Conservation (phyloP, 768 basidiomycete genomes). For the Tulasnella sp. region DNA sequence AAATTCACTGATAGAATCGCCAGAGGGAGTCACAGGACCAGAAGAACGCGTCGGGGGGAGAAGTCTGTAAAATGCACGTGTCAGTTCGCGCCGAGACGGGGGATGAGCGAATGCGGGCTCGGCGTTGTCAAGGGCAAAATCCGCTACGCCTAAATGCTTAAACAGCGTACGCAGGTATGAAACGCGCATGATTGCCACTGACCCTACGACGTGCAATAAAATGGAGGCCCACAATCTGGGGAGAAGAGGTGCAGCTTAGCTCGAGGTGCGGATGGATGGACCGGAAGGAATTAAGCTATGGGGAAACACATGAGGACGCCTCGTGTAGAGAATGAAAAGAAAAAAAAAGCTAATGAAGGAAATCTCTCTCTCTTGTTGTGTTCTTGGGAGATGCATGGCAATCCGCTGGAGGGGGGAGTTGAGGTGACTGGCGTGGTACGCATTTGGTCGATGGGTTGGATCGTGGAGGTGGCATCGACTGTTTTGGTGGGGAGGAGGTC, state of each 20-base stretch:
- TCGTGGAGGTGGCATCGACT: not conserved
- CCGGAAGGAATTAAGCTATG: not conserved
- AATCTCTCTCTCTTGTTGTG: no score
- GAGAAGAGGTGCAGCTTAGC: not conserved
- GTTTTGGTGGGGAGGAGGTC: not conserved
- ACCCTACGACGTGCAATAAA: not conserved
- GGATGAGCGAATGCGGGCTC: no score
- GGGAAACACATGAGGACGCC: not conserved
- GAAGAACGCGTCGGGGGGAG: no score
- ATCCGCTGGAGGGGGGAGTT: not conserved
- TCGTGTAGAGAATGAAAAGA: not conserved
- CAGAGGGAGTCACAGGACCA: no score
- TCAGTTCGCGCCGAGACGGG: no score
- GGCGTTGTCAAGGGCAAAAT: not conserved
- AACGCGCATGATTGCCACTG: not conserved
- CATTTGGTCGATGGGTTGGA: not conserved
- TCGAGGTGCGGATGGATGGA: not conserved
- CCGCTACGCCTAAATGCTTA: not conserved
- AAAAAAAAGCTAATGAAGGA: no score
- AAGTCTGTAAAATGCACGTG: no score
- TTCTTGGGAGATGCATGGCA: not conserved
- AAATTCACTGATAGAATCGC: no score
- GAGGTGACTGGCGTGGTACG: not conserved
- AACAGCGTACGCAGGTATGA: not conserved
- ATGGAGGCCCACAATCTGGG: not conserved